Base-by-base conservation (phyloP, 2,329 filamentous ascomycete species). In the Claviceps fusiformis region DNA sequence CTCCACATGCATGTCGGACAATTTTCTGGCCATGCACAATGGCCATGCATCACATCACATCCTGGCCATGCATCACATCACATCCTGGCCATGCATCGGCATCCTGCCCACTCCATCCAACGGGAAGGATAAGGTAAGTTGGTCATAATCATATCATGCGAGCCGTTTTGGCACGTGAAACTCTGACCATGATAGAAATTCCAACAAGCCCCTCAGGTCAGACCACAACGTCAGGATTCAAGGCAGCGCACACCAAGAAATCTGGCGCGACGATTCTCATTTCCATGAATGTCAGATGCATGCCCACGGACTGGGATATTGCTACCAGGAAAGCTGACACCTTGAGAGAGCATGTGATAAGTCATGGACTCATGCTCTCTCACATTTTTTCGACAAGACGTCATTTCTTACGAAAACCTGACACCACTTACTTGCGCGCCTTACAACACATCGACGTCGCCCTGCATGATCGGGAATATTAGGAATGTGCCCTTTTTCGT, bases 81-180 rank as follows among this genome's bases (percentile, higher is more conserved):
- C 19, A 19, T 19, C 19, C 19, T 19, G 19, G 19, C 19, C 19
- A 19, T 19, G 19, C 19, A 19, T 19, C 19, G 19, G 31, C 5
- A 33, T 29, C 19, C 11, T 17, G 46, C 46, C 11, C 39, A n/a
- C 39, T 41, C 39, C 15, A 17, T n/a, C 33, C 37, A 47, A 10
- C 35, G 10, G 35, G 35, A 43, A 53, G 54, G 54, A 53, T 53
- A 53, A 55, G 54, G 54, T 55, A 53, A 55, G 45, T 55, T 50
- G 17, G 17, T 24, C 11, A 17, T 46, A 10, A 33, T 33, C 31
- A 33, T 33, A 39, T 24, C 45, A 31, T 47, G 27, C 33, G 46
- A 31, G 39, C 27, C 33, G 35, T 33, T 27, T 48, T 55, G 51
- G 39, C 55, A 56, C 27, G 51, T 54, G 52, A 48, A 56, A 33